Evolutionary conservation across 2,329 filamentous ascomycete species (phyloP).

Genomic region (Boeremia lycopersici): DNA sequence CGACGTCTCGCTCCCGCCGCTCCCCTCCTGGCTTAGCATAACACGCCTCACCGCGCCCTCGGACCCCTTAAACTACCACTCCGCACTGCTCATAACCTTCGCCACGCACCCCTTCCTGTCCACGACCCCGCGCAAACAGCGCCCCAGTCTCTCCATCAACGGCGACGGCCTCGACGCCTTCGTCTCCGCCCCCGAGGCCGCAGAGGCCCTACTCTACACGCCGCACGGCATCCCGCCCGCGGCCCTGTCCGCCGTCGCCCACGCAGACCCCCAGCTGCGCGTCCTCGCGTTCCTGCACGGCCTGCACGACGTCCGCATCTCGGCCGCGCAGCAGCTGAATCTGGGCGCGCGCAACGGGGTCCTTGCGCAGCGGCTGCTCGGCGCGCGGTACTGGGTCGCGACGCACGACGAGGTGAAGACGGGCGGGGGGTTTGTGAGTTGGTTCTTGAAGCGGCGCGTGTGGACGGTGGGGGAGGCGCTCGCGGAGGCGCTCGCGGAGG

Average conservation of each 20-base stretch:
- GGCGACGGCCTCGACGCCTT: constrained; percentile 32
- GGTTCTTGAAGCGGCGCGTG: constrained; percentile 53
- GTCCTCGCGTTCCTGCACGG: constrained; percentile 68
- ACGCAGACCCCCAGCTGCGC: constrained; percentile 54
- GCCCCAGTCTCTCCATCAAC: constrained; percentile 39
- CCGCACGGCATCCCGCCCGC: constrained; percentile 64
- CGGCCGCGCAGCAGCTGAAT: constrained; percentile 62
- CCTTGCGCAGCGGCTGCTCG: constrained; percentile 58
- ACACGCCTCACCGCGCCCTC: constrained; percentile 60
- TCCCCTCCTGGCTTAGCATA: constrained; percentile 68
- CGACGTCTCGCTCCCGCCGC: constrained; percentile 49
- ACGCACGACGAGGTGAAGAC: constrained; percentile 70
- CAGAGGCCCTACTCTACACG: constrained; percentile 67
- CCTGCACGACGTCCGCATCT: constrained; percentile 64
- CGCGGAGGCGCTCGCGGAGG: constrained; percentile 53
- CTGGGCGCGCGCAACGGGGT: constrained; percentile 68
- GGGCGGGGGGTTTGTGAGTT: constrained; percentile 62
- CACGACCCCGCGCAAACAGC: constrained; percentile 36
- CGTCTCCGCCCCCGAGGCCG: constrained; percentile 29
- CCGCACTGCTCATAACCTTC: constrained; percentile 65
- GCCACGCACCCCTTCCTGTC: constrained; percentile 42
- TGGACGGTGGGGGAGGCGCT: constrained; percentile 56
- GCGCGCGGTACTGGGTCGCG: constrained; percentile 67
- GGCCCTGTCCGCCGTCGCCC: constrained; percentile 53
- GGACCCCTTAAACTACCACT: constrained; percentile 64